Evolutionary conservation across 2,329 filamentous ascomycete genomes (phyloP).

Genomic region (Rutstroemia sydowiana): DNA sequence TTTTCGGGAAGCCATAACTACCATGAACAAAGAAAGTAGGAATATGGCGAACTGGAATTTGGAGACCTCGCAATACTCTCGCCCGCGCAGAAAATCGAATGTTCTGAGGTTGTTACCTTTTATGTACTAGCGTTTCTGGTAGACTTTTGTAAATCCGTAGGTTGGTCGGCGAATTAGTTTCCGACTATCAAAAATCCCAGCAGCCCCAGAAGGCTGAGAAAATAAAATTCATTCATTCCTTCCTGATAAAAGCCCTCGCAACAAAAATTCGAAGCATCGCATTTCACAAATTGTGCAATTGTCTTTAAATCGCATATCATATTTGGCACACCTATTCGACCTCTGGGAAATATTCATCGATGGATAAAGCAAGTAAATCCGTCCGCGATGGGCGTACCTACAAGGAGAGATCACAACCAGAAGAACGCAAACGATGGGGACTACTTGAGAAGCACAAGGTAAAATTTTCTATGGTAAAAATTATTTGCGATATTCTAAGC

Average conservation of each 20-base stretch:
- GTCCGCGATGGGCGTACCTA: constrained; percentile 59
- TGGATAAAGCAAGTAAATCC: constrained; percentile 13
- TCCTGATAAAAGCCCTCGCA: background rate
- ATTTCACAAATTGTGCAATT: background rate
- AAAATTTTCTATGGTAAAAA: constrained; percentile 12
- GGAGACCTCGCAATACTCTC: background rate
- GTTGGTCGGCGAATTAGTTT: background rate
- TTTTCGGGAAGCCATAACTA: constrained; percentile 25
- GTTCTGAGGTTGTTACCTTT: constrained; percentile 7
- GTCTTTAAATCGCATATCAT: too few relatives aligned
- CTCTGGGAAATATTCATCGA: constrained; percentile 35
- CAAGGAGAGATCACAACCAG: constrained; percentile 80
- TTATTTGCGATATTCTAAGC: constrained; percentile 1
- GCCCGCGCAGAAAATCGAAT: constrained; percentile 5
- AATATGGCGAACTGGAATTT: background rate
- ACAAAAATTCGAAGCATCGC: background rate
- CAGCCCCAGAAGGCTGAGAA: too few relatives aligned
- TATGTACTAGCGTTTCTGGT: constrained; percentile 1
- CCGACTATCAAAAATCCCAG: background rate
- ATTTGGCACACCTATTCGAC: too few relatives aligned
- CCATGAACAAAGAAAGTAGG: constrained; percentile 16
- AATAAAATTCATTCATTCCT: background rate
- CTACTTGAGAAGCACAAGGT: constrained; percentile 94
- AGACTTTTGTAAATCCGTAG: too few relatives aligned
- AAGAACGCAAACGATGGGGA: constrained; percentile 77